Evolutionary conservation across 441 rosid genomes (phyloP).

Genomic region (Cnidoscolus chayamansa): DNA sequence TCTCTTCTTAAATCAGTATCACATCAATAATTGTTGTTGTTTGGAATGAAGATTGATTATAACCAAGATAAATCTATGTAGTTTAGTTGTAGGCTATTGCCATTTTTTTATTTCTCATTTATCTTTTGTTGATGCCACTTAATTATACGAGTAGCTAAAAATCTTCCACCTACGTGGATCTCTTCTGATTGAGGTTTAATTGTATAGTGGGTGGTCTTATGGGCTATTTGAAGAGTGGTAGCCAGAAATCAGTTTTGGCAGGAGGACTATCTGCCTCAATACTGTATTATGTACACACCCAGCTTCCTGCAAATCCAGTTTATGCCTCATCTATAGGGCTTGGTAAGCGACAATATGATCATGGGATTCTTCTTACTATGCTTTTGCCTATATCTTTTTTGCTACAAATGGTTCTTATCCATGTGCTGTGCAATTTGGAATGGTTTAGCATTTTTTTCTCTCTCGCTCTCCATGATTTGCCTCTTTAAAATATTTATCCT

Average conservation of each 20-base stretch:
- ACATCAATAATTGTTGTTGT: too few species aligned
- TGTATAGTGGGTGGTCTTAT: conserved; percentile 71
- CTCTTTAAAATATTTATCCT: not conserved
- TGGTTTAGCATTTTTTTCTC: too few species aligned
- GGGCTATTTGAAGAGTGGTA: conserved; percentile 82
- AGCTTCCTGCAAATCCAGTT: conserved; percentile 66
- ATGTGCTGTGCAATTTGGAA: not conserved
- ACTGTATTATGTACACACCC: conserved; percentile 59
- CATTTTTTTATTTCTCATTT: not conserved
- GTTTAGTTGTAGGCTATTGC: not conserved
- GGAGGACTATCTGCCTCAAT: conserved; percentile 72
- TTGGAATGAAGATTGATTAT: too few species aligned
- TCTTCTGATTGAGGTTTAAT: conserved; percentile 11
- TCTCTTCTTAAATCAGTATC: not conserved
- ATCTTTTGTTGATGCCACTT: not conserved
- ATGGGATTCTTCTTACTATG: not conserved
- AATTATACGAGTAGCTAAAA: not conserved
- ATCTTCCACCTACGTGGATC: not conserved
- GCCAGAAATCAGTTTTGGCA: conserved; percentile 77
- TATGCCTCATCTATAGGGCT: conserved; percentile 74
- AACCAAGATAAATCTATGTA: too few species aligned
- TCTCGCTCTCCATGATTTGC: not conserved
- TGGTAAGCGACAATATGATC: conserved; percentile 43
- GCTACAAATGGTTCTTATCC: not conserved
- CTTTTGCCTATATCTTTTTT: not conserved